Conservation (phyloP, 768 basidiomycete species). For the Panaeolus papilionaceus region DNA sequence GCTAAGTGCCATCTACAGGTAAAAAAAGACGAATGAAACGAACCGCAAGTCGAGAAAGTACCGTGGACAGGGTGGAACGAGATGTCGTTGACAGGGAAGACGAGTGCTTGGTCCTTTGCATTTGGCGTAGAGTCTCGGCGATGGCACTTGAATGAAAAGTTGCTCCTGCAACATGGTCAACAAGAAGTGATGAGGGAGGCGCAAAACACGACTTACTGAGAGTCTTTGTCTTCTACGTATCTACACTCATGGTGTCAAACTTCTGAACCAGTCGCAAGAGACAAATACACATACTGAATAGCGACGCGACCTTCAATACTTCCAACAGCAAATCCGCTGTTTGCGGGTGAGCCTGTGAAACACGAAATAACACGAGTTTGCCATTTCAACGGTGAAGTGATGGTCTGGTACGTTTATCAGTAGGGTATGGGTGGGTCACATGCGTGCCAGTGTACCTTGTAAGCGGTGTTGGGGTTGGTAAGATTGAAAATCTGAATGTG, state of each 20-base stretch:
- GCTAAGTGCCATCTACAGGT: not conserved
- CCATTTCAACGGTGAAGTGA: slow-evolving; percentile 90
- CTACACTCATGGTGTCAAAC: slow-evolving; percentile 40
- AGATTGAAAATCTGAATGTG: slow-evolving; percentile 92
- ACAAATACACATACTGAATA: slow-evolving; percentile 75
- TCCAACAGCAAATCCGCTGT: slow-evolving; percentile 81
- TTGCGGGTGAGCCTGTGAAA: slow-evolving; percentile 65
- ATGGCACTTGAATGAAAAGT: slow-evolving; percentile 91
- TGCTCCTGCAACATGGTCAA: slow-evolving; percentile 49
- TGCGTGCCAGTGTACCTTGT: slow-evolving; percentile 58
- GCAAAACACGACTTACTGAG: slow-evolving; percentile 48
- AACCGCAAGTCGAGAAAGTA: slow-evolving; percentile 84
- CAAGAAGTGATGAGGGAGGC: not conserved
- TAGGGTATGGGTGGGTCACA: not conserved
- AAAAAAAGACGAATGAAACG: slow-evolving; percentile 28
- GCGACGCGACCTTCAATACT: slow-evolving; percentile 93
- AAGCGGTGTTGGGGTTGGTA: slow-evolving; percentile 76
- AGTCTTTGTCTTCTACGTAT: slow-evolving; percentile 88
- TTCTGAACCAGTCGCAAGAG: slow-evolving; percentile 1
- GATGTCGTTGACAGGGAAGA: slow-evolving; percentile 87
- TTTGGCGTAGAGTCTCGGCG: slow-evolving; percentile 62
- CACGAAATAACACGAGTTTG: slow-evolving; percentile 89
- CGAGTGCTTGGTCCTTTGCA: slow-evolving; percentile 68
- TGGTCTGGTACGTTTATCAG: slow-evolving; percentile 53
- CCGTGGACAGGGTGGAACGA: slow-evolving; percentile 86